Conservation (phyloP, 768 basidiomycete species). For the Phaeolepiota aurea region DNA sequence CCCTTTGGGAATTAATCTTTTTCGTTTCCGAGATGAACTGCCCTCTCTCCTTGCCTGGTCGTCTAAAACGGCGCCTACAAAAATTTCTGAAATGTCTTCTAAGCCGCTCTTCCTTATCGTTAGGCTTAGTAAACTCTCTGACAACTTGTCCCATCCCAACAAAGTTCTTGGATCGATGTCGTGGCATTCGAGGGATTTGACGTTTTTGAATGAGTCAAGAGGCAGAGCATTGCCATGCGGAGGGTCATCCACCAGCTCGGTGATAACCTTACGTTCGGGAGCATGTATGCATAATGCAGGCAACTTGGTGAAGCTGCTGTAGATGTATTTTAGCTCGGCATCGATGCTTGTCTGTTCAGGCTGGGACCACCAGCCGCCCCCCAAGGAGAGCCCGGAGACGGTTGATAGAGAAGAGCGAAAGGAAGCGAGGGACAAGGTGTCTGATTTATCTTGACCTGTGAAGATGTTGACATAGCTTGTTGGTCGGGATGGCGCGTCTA, state of each 20-base stretch:
- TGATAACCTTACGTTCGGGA: conserved; percentile 56
- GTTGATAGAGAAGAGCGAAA: conserved; percentile 70
- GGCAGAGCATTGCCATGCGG: conserved; percentile 73
- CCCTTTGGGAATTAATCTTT: conserved; percentile 32
- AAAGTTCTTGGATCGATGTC: conserved; percentile 80
- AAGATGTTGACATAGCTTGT: conserved; percentile 66
- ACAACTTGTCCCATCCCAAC: conserved; percentile 76
- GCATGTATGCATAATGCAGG: conserved; percentile 67
- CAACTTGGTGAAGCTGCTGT: conserved; percentile 84
- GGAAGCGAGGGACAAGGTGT: conserved; percentile 66
- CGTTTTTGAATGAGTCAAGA: conserved; percentile 77
- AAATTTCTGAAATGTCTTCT: conserved; percentile 72
- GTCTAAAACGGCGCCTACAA: conserved; percentile 73
- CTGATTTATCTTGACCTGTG: conserved; percentile 51
- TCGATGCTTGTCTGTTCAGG: conserved; percentile 54
- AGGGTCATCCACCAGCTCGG: conserved; percentile 61
- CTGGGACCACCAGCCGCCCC: conserved; percentile 65
- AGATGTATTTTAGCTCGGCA: conserved; percentile 76
- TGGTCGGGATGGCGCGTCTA: conserved; percentile 68
- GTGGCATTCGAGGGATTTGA: conserved; percentile 64
- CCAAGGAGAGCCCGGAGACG: conserved; percentile 69
- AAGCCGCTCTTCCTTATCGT: conserved; percentile 74
- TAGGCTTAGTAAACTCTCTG: conserved; percentile 63
- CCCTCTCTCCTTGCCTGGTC: conserved; percentile 62
- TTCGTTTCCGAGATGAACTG: conserved; percentile 35